Evolutionary conservation across 108 stramenopile species (phyloP).

Genomic region (Pseudonitzschia pungens): DNA sequence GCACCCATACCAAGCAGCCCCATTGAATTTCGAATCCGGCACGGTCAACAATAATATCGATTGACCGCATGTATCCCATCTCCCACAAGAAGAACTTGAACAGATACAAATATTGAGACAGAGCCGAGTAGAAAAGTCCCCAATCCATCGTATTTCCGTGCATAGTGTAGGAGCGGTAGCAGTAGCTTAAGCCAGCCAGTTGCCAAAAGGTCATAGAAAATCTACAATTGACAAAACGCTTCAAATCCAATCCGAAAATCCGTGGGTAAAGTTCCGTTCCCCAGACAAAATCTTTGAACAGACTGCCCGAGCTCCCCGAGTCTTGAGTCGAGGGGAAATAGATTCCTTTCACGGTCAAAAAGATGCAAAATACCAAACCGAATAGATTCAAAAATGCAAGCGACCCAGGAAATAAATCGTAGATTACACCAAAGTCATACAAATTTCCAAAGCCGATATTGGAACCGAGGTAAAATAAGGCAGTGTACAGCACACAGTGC

Average conservation of each 20-base stretch:
- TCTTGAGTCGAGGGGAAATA: constrained; percentile 84
- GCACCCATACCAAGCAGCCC: constrained; percentile 99
- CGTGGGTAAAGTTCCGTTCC: constrained; percentile 98
- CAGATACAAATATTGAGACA: constrained; percentile 88
- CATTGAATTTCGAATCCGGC: constrained; percentile 95
- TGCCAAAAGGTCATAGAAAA: constrained; percentile 98
- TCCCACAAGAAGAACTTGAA: constrained; percentile 99
- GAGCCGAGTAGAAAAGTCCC: constrained; percentile 74
- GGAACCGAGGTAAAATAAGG: constrained; percentile 43
- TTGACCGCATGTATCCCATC: constrained; percentile 99
- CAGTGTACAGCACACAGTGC: constrained; percentile 46
- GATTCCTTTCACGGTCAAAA: constrained; percentile 88
- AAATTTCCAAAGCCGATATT: constrained; percentile 33
- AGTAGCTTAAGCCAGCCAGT: constrained; percentile 60
- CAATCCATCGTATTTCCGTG: constrained; percentile 46
- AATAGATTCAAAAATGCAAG: constrained; percentile 90
- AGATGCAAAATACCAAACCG: constrained; percentile 85
- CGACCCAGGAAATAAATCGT: constrained; percentile 63
- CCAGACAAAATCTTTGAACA: constrained; percentile 97
- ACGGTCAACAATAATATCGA: constrained; percentile 89
- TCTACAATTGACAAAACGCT: constrained; percentile 97
- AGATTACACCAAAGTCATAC: constrained; percentile 54
- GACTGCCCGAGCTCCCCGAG: constrained; percentile 80
- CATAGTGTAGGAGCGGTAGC: constrained; percentile 46
- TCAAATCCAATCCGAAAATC: constrained; percentile 93